These are phyloP conservation scores for Lycium barbarum DNA, from an alignment of 257 asterid genomes.

Conservation along the genomic window DNA sequence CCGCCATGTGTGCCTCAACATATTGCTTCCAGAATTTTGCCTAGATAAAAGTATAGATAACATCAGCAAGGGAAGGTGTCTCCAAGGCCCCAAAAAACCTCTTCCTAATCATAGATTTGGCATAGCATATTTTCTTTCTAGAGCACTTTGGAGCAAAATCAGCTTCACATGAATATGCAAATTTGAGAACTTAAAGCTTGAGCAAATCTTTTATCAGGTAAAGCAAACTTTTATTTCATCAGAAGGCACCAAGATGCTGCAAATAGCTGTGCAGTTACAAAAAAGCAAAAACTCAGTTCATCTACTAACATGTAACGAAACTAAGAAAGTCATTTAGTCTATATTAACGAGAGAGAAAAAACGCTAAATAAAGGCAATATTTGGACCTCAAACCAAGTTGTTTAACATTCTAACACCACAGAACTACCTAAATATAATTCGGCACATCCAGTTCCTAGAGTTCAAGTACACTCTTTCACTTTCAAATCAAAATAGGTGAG, in stretches of 20 bases:
- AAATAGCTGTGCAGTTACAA: neutral
- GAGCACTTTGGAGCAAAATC: neutral
- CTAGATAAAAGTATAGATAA: conserved; percentile 43
- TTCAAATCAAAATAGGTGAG: conserved; percentile 24
- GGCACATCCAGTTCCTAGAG: conserved; percentile 22
- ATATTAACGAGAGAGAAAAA: neutral
- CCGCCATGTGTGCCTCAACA: conserved; percentile 90
- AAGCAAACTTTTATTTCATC: neutral
- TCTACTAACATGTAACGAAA: neutral
- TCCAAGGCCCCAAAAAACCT: conserved; percentile 6
- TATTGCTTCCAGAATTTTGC: conserved; percentile 98
- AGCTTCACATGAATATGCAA: conserved; percentile 13
- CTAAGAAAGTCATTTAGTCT: neutral
- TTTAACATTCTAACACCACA: neutral
- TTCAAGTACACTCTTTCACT: conserved; percentile 17
- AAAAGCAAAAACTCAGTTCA: neutral
- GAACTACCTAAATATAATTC: neutral
- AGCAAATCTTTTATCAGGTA: neutral
- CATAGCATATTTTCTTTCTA: neutral
- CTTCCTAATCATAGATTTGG: conserved; percentile 12
- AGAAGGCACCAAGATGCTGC: neutral
- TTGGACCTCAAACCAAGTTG: neutral
- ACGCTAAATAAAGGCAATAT: neutral
- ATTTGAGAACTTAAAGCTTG: neutral
- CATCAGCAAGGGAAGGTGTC: conserved; percentile 14